A percentile compares a stretch with the other conserved stretches of the same genome.
phyloP scores from a whole-genome alignment of 1,284 basidiomycete genomes.

The Tylopilus sp. region DNA sequence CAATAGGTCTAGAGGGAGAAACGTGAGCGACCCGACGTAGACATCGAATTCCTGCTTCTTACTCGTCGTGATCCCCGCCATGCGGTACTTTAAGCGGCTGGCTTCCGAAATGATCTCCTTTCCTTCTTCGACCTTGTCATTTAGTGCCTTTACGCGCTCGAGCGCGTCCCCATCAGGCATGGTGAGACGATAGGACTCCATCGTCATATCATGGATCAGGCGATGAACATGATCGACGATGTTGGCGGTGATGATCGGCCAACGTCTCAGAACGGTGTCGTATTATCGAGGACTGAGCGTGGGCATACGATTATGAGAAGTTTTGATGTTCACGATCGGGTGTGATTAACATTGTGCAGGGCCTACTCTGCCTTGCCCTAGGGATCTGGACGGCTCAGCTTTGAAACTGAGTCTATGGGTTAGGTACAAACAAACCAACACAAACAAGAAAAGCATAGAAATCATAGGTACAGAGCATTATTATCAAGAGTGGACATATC shows the following conservation, averaged over 20 bases:
- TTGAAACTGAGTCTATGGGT: no score
- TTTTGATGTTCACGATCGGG: constrained; percentile 2
- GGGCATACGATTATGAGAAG: constrained; percentile 47
- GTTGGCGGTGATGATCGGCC: constrained; percentile 86
- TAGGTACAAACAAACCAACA: no score
- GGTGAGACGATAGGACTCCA: constrained; percentile 18
- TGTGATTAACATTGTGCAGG: neutral
- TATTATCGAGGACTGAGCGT: constrained; percentile 43
- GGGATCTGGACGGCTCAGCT: constrained; percentile 41
- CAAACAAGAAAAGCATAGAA: no score
- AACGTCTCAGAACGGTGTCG: constrained; percentile 59
- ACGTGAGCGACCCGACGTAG: neutral
- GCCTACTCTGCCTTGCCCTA: constrained; percentile 55
- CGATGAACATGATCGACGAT: constrained; percentile 71
- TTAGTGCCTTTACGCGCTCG: constrained; percentile 16
- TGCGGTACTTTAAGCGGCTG: constrained; percentile 83
- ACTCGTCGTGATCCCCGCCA: constrained; percentile 78
- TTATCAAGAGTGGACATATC: no score
- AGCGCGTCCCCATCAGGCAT: constrained; percentile 13
- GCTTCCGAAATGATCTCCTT: constrained; percentile 77
- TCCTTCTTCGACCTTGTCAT: constrained; percentile 60
- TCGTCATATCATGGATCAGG: constrained; percentile 48
- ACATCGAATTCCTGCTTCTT: constrained; percentile 24
- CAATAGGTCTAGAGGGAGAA: constrained; percentile 49
- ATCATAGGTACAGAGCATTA: no score